These are phyloP conservation scores for Globisporangium polare DNA, from an alignment of 352 stramenopile species.

Conservation along the genomic window DNA sequence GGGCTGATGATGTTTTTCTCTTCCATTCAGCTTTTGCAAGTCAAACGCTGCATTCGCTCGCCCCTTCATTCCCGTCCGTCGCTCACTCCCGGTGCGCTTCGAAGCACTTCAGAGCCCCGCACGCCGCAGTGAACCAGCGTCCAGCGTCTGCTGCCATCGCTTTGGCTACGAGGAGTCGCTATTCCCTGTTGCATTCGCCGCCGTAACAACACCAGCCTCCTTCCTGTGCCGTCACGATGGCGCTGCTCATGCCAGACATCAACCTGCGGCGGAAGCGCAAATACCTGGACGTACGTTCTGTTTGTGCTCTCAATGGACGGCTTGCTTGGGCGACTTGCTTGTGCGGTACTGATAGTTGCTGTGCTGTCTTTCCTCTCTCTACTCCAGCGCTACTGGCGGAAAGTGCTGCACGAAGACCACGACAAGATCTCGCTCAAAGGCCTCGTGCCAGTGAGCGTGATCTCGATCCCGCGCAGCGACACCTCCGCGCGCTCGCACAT, in stretches of 20 bases:
- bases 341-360: slow-evolving; percentile 9
- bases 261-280: slow-evolving; percentile 59
- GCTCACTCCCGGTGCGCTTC: not conserved
- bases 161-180: not conserved
- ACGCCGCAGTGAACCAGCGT: not conserved
- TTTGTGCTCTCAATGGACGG: not conserved
- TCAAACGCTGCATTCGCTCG: not conserved
- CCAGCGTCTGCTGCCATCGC: not conserved
- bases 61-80: not conserved
- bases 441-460: slow-evolving; percentile 16
- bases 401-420: slow-evolving; percentile 29
- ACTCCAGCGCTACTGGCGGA: slow-evolving; percentile 33
- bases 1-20: not conserved
- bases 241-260: slow-evolving; percentile 64
- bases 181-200: not conserved
- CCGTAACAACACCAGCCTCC: not conserved
- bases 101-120: too few relatives aligned
- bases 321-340: not conserved
- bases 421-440: slow-evolving; percentile 25
- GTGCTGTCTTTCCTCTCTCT: not conserved
- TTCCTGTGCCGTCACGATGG: slow-evolving; percentile 23
- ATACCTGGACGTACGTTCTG: slow-evolving; percentile 40
- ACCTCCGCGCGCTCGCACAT: slow-evolving; percentile 17
- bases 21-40: slow-evolving; percentile 3
- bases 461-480: slow-evolving; percentile 17